These are phyloP conservation scores for Paecilomyces sp. DNA, from an alignment of 2,329 filamentous ascomycete species.

Conservation along the genomic window DNA sequence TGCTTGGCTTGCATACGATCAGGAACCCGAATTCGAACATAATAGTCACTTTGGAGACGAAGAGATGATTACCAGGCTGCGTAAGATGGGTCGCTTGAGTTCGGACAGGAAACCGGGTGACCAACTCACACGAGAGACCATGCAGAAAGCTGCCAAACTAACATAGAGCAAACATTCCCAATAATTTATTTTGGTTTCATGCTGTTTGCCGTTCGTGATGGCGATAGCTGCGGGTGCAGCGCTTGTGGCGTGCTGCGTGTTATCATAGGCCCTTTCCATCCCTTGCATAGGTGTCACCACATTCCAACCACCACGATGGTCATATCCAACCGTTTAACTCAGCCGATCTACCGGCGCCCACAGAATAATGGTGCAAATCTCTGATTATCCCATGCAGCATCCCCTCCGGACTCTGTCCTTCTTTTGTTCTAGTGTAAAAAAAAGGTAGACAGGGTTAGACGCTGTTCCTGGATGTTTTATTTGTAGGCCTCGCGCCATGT, in stretches of 20 bases:
- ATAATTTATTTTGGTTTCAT: constrained; percentile 1
- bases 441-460: not conserved
- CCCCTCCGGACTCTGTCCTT: not conserved
- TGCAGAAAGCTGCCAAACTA: constrained; percentile 46
- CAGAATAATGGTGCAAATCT: not conserved
- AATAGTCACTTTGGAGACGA: constrained; percentile 60
- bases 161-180: constrained; percentile 2
- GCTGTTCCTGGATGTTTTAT: not conserved
- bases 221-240: not conserved
- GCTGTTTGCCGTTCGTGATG: constrained; percentile 2
- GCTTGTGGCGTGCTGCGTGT: not conserved
- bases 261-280: constrained; percentile 4
- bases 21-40: constrained; percentile 78
- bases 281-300: constrained; percentile 16
- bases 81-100: constrained; percentile 50
- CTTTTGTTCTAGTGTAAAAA: not conserved
- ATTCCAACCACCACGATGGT: constrained; percentile 8
- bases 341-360: not conserved
- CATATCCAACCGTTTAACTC: constrained; percentile 4
- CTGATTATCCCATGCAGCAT: not conserved
- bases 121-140: constrained; percentile 44
- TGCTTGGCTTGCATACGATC: constrained; percentile 72
- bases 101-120: constrained; percentile 46
- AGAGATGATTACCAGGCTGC: constrained; percentile 53
- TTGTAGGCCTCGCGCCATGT: not conserved